Conservation (phyloP, 2,329 filamentous ascomycete species). For the Exutisphaerella laricina region DNA sequence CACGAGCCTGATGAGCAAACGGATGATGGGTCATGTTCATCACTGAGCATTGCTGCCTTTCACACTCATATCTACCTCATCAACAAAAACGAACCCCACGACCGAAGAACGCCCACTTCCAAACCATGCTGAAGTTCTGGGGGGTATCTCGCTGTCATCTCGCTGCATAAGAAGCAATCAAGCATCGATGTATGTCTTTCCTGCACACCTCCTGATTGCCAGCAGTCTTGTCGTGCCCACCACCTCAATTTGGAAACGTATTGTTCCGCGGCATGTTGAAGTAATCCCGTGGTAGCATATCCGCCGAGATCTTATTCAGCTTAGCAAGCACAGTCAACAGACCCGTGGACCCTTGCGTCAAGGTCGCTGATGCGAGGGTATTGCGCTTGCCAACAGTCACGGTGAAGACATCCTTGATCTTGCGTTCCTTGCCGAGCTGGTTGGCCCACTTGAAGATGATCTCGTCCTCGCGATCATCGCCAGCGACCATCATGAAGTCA, state of each 20-base stretch:
- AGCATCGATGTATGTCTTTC: slow-evolving; percentile 2
- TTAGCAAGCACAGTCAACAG: slow-evolving; percentile 30
- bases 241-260: slow-evolving; percentile 17
- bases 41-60: neutral
- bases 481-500: slow-evolving; percentile 84
- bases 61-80: neutral
- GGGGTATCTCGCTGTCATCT: slow-evolving; percentile 9
- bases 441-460: slow-evolving; percentile 95
- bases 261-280: slow-evolving; percentile 23
- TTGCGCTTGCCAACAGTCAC: slow-evolving; percentile 83
- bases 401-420: slow-evolving; percentile 61
- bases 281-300: slow-evolving; percentile 24
- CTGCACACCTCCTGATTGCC: neutral
- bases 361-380: slow-evolving; percentile 76
- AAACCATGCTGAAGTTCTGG: too few species aligned
- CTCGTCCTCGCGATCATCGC: slow-evolving; percentile 89
- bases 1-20: too few species aligned
- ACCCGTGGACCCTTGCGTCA: slow-evolving; percentile 91
- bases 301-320: slow-evolving; percentile 29
- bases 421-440: slow-evolving; percentile 54
- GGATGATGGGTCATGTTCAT: too few species aligned
- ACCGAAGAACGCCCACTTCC: neutral
- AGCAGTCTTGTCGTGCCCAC: neutral
- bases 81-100: neutral
- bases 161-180: slow-evolving; percentile 8